Conservation (phyloP, 129 eudicot species). For the Artemisia argyi region DNA sequence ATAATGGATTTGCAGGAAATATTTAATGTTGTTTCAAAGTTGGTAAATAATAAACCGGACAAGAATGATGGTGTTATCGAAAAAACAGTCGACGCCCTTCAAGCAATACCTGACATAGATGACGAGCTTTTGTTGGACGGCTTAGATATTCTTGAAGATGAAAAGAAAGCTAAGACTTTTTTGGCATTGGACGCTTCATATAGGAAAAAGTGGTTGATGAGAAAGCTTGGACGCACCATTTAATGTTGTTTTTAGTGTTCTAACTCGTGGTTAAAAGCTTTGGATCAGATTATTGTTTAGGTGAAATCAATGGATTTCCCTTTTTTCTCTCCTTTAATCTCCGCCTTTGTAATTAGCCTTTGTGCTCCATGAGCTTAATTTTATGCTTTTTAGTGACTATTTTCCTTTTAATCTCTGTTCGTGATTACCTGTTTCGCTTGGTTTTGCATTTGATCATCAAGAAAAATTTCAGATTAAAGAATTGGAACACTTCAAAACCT, state of each 20-base stretch:
- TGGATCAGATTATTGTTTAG: neutral
- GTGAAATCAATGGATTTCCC: neutral
- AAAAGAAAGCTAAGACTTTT: constrained; percentile 61
- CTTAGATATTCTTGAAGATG: constrained; percentile 63
- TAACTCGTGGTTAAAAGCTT: neutral
- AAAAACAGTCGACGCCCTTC: constrained; percentile 60
- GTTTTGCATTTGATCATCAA: neutral
- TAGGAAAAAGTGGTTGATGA: constrained; percentile 62
- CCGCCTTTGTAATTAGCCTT: neutral
- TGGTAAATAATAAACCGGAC: constrained; percentile 33
- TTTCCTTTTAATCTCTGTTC: neutral
- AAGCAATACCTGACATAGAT: constrained; percentile 54
- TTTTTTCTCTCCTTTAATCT: neutral
- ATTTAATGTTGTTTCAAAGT: constrained; percentile 31
- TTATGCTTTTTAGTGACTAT: neutral
- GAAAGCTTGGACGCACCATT: constrained; percentile 42
- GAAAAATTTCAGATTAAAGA: neutral
- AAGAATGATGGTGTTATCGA: constrained; percentile 34
- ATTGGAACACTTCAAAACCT: neutral
- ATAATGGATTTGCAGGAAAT: too few species aligned
- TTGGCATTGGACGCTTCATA: constrained; percentile 51
- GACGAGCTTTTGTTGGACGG: constrained; percentile 57
- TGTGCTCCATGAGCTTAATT: neutral
- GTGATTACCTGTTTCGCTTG: neutral
- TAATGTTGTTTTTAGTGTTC: neutral